Percentiles rank a stretch among this genome's conserved stretches.
phyloP scores from a whole-genome alignment of 768 basidiomycete genomes.

The Amylocystis lapponica region DNA sequence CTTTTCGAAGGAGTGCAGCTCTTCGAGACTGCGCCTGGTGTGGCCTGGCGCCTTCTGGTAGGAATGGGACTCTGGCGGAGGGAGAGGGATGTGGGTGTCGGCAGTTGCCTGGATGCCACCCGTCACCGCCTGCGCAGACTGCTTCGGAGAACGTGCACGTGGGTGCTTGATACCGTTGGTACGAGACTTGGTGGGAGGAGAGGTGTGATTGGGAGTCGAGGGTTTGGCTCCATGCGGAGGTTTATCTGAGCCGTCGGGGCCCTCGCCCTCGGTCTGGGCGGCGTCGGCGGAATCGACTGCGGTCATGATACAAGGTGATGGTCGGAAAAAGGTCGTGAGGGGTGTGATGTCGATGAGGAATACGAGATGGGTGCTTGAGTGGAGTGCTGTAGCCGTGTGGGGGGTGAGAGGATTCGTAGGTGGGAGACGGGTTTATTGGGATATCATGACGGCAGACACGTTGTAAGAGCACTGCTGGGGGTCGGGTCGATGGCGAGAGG shows the following conservation, averaged over 20 bases:
- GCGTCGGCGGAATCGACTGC: conserved; percentile 44
- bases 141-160: conserved; percentile 11
- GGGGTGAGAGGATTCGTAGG: conserved; percentile 11
- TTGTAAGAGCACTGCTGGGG: conserved; percentile 13
- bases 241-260: conserved; percentile 55
- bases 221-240: conserved; percentile 33
- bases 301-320: conserved; percentile 29
- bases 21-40: conserved; percentile 40
- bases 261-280: conserved; percentile 49
- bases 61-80: conserved; percentile 43
- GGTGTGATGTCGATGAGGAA: conserved; percentile 12
- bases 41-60: conserved; percentile 47
- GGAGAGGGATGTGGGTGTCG: conserved; percentile 37
- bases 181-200: conserved; percentile 3
- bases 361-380: conserved; percentile 15
- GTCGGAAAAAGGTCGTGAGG: conserved; percentile 19
- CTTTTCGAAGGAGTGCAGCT: conserved; percentile 15
- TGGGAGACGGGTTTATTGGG: conserved; percentile 26
- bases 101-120: conserved; percentile 15
- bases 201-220: background rate
- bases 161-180: conserved; percentile 15
- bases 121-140: conserved; percentile 8
- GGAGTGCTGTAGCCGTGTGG: conserved; percentile 14
- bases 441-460: conserved; percentile 32
- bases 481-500: conserved; percentile 14